Evolutionary conservation across 1,284 basidiomycete genomes (phyloP).

Genomic region (Ceraceosorus bombacis): DNA sequence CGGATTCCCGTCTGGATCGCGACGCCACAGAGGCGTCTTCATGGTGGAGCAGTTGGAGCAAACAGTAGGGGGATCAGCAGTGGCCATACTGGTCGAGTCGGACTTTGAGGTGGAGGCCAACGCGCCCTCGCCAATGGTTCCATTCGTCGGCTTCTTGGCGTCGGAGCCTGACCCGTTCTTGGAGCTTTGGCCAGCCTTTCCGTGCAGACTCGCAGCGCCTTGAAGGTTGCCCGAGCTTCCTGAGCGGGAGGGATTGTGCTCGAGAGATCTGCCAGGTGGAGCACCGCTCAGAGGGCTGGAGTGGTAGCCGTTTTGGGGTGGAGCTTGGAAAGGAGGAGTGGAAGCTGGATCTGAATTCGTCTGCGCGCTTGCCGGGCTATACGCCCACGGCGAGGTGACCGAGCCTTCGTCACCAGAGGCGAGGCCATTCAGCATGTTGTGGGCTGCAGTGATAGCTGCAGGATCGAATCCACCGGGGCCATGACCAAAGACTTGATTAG

Average conservation of each 20-base stretch:
- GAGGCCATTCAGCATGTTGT: slow-evolving; percentile 2
- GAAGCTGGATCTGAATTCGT: slow-evolving; percentile 26
- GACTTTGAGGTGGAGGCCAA: neutral
- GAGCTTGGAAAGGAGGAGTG: slow-evolving; percentile 17
- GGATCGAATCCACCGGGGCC: slow-evolving; percentile 11
- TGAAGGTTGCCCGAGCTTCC: slow-evolving; percentile 21
- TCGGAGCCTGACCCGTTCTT: slow-evolving; percentile 1
- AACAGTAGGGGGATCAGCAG: slow-evolving; percentile 56
- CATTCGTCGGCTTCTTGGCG: neutral
- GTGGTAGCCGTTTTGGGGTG: slow-evolving; percentile 25
- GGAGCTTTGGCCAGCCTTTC: neutral
- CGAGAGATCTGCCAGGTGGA: neutral
- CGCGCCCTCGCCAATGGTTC: neutral
- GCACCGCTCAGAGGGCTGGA: slow-evolving; percentile 20
- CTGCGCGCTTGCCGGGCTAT: slow-evolving; percentile 30
- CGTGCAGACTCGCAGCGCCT: neutral
- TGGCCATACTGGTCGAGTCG: slow-evolving; percentile 18
- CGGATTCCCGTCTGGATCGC: slow-evolving; percentile 90
- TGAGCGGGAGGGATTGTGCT: slow-evolving; percentile 12
- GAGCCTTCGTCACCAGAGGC: slow-evolving; percentile 26
- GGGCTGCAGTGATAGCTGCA: slow-evolving; percentile 6
- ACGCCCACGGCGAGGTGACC: slow-evolving; percentile 18
- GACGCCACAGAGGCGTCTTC: slow-evolving; percentile 87
- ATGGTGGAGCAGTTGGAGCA: slow-evolving; percentile 94
- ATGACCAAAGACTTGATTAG: slow-evolving; percentile 36